Percentiles rank a stretch among this genome's conserved stretches.
Evolutionary conservation across 768 basidiomycete species (phyloP).

Genomic region (Lentinula sp.): DNA sequence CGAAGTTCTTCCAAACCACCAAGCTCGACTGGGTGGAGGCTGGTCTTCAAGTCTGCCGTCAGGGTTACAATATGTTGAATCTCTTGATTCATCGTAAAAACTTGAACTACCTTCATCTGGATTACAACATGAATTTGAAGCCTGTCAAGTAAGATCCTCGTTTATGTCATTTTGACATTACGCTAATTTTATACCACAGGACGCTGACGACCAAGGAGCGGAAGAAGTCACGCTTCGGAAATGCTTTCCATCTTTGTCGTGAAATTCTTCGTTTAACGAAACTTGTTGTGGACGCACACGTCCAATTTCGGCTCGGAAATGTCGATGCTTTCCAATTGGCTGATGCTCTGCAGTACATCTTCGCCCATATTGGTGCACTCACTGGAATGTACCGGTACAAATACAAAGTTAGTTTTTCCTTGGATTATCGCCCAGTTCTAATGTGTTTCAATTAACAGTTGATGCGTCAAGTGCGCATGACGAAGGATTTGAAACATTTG

Average conservation of each 20-base stretch:
- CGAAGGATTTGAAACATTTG: conserved; percentile 97
- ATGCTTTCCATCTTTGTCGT: conserved; percentile 96
- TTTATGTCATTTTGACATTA: conserved; percentile 2
- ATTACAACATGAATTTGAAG: conserved; percentile 99
- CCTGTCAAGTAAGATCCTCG: conserved; percentile 63
- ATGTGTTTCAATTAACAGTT: conserved; percentile 38
- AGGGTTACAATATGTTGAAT: conserved; percentile 99
- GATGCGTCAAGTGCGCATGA: conserved; percentile 99
- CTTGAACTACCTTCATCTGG: conserved; percentile 88
- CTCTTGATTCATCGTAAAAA: conserved; percentile 96
- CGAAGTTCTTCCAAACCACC: conserved; percentile 99
- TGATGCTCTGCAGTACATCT: conserved; percentile 97
- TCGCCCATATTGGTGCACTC: conserved; percentile 93
- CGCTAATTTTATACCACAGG: conserved; percentile 32
- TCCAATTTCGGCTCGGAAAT: conserved; percentile 96
- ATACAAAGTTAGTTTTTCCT: conserved; percentile 68
- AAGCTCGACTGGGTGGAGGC: conserved; percentile 99
- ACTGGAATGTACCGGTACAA: conserved; percentile 99
- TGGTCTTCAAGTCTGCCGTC: conserved; percentile 95
- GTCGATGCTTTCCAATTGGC: conserved; percentile 99
- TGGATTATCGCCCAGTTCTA: conserved; percentile 4
- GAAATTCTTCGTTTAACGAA: conserved; percentile 98
- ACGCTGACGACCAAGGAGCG: conserved; percentile 98
- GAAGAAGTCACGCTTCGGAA: conserved; percentile 99
- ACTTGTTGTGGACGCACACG: conserved; percentile 97